phyloP scores from a whole-genome alignment of 2,329 filamentous ascomycete genomes.

The Penicillium sp. region DNA sequence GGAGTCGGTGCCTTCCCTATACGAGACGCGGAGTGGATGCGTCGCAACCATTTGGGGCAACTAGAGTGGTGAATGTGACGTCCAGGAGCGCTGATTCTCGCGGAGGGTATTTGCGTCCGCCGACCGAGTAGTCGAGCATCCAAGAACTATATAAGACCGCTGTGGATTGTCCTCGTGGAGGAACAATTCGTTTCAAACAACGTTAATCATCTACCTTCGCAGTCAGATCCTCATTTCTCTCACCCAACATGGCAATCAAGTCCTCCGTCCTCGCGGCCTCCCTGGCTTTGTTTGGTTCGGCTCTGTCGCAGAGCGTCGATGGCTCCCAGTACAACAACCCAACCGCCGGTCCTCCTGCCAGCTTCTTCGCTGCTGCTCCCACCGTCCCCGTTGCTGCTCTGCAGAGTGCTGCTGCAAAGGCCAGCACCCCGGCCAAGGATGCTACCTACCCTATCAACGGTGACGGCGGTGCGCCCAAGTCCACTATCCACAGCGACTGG shows the following conservation, averaged over 20 bases:
- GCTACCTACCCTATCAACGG: conserved; percentile 30
- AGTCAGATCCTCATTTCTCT: neutral
- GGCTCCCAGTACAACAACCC: conserved; percentile 28
- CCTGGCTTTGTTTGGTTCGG: conserved; percentile 3
- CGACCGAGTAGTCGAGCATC: neutral
- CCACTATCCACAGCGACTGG: conserved; percentile 35
- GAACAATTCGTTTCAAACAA: neutral
- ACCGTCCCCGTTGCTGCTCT: conserved; percentile 29
- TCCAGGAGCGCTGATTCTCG: neutral
- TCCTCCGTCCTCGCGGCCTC: conserved; percentile 5
- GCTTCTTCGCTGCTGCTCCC: conserved; percentile 30
- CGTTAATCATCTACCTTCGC: no score
- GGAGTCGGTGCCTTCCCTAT: neutral
- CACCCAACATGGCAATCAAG: conserved; percentile 7
- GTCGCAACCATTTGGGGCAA: neutral
- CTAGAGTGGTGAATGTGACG: conserved; percentile 1
- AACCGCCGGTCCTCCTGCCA: conserved; percentile 25
- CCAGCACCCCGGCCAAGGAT: conserved; percentile 24
- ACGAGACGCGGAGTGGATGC: neutral
- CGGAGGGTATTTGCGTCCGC: neutral
- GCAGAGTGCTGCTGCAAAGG: conserved; percentile 27
- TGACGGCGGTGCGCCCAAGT: conserved; percentile 17
- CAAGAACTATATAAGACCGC: neutral
- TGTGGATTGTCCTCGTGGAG: no score
- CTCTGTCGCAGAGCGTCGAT: conserved; percentile 19